A percentile compares a stretch with the other conserved stretches of the same genome.
Evolutionary conservation across 192 early-diverging fungal species (phyloP).

Genomic region (Backusella tarrabulga): DNA sequence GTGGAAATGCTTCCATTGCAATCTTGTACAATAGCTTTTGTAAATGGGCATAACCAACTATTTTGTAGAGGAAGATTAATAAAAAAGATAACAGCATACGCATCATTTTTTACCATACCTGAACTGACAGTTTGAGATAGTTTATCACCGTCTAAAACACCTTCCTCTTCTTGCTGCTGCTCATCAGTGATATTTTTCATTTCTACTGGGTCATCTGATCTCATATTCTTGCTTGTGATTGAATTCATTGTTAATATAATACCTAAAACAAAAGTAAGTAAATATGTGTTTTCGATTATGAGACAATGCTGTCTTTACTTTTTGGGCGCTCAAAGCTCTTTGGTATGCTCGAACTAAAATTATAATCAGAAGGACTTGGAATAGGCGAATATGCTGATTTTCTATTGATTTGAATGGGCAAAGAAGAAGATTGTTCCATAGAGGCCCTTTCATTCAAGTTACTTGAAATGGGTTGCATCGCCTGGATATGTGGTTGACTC

Average conservation of each 20-base stretch:
- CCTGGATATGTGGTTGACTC: constrained; percentile 23
- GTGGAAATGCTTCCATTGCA: constrained; percentile 52
- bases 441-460: background rate
- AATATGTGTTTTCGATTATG: background rate
- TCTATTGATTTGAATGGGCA: background rate
- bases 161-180: background rate
- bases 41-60: constrained; percentile 30
- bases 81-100: background rate
- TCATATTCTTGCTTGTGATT: background rate
- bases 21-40: constrained; percentile 48
- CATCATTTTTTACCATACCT: background rate
- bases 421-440: constrained; percentile 5
- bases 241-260: constrained; percentile 15
- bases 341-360: constrained; percentile 14
- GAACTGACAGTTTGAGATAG: background rate
- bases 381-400: constrained; percentile 6
- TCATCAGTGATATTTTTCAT: background rate
- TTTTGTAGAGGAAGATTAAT: background rate
- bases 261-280: background rate
- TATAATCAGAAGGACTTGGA: constrained; percentile 18
- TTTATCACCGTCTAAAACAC: background rate
- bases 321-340: constrained; percentile 12
- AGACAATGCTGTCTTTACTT: background rate
- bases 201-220: background rate
- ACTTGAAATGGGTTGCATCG: background rate